Evolutionary conservation across 129 eudicot species (phyloP).

Genomic region (Centella asiatica): DNA sequence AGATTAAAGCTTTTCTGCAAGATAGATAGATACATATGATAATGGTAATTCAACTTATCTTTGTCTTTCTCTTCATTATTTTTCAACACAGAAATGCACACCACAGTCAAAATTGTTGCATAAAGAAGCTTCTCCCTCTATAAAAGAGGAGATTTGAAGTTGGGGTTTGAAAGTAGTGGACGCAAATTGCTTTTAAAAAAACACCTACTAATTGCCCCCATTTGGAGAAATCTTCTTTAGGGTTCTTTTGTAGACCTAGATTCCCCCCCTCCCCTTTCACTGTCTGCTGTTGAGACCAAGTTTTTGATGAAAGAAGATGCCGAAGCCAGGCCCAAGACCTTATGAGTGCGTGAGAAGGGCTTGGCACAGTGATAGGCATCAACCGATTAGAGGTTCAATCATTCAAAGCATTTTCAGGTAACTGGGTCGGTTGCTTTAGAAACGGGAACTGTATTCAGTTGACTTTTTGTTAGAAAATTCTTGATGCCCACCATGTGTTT

Average conservation of each 20-base stretch:
- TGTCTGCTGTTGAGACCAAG: neutral
- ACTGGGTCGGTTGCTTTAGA: neutral
- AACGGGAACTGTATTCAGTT: neutral
- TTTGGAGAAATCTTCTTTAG: slow-evolving; percentile 15
- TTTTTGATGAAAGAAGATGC: slow-evolving; percentile 46
- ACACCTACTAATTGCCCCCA: slow-evolving; percentile 17
- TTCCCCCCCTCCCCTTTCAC: neutral
- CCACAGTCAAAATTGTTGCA: neutral
- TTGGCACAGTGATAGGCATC: slow-evolving; percentile 95
- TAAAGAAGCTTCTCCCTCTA: neutral
- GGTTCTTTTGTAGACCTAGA: neutral
- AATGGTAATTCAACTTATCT: neutral
- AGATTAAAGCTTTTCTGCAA: no score
- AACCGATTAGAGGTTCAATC: slow-evolving; percentile 75
- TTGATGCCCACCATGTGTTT: slow-evolving; percentile 37
- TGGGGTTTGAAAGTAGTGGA: slow-evolving; percentile 10
- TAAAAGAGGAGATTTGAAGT: neutral
- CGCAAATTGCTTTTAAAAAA: neutral
- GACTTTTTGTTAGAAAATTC: slow-evolving; percentile 2
- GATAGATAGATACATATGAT: no score
- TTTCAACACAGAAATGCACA: neutral
- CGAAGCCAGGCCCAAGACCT: slow-evolving; percentile 88
- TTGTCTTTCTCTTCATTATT: neutral
- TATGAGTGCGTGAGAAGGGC: slow-evolving; percentile 85
- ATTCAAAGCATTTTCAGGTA: slow-evolving; percentile 77